Base-by-base conservation (phyloP, 148 eudicot species). In the Rhododendron williamsianum region DNA sequence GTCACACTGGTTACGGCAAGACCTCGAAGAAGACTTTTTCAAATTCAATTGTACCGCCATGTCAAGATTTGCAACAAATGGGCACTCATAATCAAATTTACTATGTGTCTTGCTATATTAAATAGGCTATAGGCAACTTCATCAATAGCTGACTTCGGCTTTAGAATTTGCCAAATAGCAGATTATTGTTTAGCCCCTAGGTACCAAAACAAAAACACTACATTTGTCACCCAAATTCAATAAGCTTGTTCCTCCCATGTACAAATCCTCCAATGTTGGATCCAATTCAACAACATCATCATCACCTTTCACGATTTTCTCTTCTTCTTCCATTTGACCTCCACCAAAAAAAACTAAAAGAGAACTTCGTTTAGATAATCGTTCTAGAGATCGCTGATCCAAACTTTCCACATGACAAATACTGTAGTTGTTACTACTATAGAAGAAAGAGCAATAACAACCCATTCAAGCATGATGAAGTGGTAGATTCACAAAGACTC, bases 281-380 rank as follows among this genome's bases (percentile, higher is more conserved):
- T 97, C 99, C 90, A 97, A 87, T 56, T 97, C 99, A 83, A 97
- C 94, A 89, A 94, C 92, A n/a, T 95, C 98, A 82, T 95, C 99
- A 90, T 97, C 99, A 48, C 99, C 99, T 89, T 92, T 97, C 81
- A 87, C 92, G 60, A 95, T 83, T 90, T 89, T 93, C 89, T 95
- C 99, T 87, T 97, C 99, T 86, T 95, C 97, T 67, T 96, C 99
- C 89, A 80, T 86, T 71, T 88, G 52, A 30, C 95, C 95, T 87
- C 96, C 98, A 80, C 95, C 97, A 27, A 87, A 95, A 95, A 85
- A 97, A 92, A 33, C 97, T 95, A 81, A 54, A 86, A 87, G 25
- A 49, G 9, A 81, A 27, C 41, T 36, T 49, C 11, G 69, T n/a
- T 30, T 65, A 7, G 54, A 69, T 60, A 81, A 60, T 25, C 58